Evolutionary conservation across 768 basidiomycete species (phyloP), one percentile per base, ranked within the genome.

Genomic region (Xerocomellus amylosporus): DNA sequence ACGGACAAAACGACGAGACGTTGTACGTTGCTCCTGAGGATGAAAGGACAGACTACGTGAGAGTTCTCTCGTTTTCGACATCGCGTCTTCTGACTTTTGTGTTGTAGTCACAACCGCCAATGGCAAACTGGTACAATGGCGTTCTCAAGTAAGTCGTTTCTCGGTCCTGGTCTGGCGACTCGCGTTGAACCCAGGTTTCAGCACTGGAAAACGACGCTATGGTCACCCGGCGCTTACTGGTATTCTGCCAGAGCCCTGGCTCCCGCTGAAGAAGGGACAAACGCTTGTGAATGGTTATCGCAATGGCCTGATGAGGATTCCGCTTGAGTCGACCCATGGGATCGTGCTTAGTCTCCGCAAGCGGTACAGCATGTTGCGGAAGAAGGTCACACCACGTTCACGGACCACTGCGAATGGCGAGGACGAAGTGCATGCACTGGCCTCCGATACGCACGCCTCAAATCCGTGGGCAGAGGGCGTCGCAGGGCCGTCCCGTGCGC

Each of bases 201-300:
- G 91, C 67, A 97, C 94, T n/a, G 93, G 93, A 10, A 93, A 95
- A 69, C 77, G 90, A 46, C 85, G 95, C 39, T 98, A 98, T 62
- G 94, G 91, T 0, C 96, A 98, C 67, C 96, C 96, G 4, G 96
- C 93, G 1, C 79, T 98, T 20, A 92, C 88, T n/a, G 96, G 96
- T 2, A 82, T 90, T 5, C 81, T 98, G 0, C 96, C 96, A 3
- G 85, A 88, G 54, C 95, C 96, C 0, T 98, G 96, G 96, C 80
- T 98, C 4, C 95, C 95, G 2, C 74, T 93, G 48, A 92, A 90
- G 74, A 90, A 86, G 64, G 88, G 85, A 0, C 88, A 93, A 64
- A 81, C 81, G 0, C 78, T 89, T 3, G 83, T 86, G 20, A 93
- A 92, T 59, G 68, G 75, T 43, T 42, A 61, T 50, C 59, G 64